Conservation (phyloP, 1,284 basidiomycete species). For the Crepidotus sp. region DNA sequence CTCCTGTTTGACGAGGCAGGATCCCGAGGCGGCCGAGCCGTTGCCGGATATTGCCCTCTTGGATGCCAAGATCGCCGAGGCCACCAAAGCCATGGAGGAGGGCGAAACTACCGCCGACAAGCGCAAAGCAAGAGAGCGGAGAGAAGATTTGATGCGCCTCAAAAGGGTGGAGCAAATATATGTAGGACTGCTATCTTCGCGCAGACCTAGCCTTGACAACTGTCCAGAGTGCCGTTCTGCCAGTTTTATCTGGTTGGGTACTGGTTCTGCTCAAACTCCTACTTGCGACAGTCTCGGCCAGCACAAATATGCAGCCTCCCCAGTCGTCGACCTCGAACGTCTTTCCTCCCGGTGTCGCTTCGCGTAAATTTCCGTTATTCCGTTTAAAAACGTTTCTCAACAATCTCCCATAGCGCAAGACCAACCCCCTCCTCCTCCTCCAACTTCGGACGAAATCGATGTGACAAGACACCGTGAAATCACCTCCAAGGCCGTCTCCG, state of each 20-base stretch:
- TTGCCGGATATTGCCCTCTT: slow-evolving; percentile 62
- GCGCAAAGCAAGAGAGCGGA: slow-evolving; percentile 58
- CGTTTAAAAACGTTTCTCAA: neutral
- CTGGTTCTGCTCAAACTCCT: slow-evolving; percentile 84
- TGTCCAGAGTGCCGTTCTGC: slow-evolving; percentile 63
- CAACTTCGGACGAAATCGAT: slow-evolving; percentile 90
- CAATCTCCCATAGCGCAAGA: slow-evolving; percentile 26
- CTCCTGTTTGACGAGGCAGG: slow-evolving; percentile 27
- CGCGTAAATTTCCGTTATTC: slow-evolving; percentile 37
- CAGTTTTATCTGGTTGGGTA: slow-evolving; percentile 79
- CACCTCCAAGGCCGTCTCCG: slow-evolving; percentile 94
- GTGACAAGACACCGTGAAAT: slow-evolving; percentile 95
- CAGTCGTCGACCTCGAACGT: slow-evolving; percentile 54
- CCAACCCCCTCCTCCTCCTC: slow-evolving; percentile 52
- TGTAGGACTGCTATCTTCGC: slow-evolving; percentile 41
- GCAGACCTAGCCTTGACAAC: neutral
- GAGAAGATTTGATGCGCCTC: slow-evolving; percentile 74
- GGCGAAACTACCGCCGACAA: slow-evolving; percentile 48
- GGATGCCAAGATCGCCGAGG: slow-evolving; percentile 63
- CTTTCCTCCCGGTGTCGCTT: slow-evolving; percentile 62
- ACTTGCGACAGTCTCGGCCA: slow-evolving; percentile 81
- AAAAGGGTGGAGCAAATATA: slow-evolving; percentile 88
- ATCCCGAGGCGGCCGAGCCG: slow-evolving; percentile 51
- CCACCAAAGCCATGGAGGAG: slow-evolving; percentile 47
- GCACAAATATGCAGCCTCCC: slow-evolving; percentile 47